Evolutionary conservation across 1,284 basidiomycete genomes (phyloP), one percentile per base, ranked within the genome.

Genomic region (Malassezia furfur): DNA sequence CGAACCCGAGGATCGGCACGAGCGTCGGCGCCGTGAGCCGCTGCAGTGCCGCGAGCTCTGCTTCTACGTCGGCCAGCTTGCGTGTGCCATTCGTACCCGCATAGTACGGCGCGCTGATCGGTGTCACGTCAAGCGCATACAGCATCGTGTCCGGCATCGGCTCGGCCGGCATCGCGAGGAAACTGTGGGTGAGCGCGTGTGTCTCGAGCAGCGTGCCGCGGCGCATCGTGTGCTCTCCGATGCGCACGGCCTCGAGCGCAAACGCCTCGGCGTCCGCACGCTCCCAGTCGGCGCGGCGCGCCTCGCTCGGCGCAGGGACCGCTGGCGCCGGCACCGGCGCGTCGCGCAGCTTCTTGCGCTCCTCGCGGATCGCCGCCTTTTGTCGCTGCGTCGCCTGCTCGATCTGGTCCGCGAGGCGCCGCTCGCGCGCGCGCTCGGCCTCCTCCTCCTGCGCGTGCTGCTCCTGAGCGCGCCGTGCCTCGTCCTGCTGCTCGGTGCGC

Each of bases 31-130:
- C 58, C 19, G 57, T 50, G 15, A 74, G 47, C 19, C 58, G 55
- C 45, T 61, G 47, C 25, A 74, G 52, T 48, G 59, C 59, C 17
- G 62, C 62, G 11, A 75, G 57, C 39, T 72, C 70, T 17, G 48
- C 54, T 43, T 72, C 72, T 17, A 74, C 59, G 40, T 74, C 72
- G 39, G 70, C 66, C 4, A 75, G 48, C 49, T 71, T 72, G 21
- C 65, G 57, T 43, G 64, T 63, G 3, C 71, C 72, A 19, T 56
- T 54, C 25, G 51, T 60, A 19, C 58, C 60, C 19, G 57, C 59
- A 46, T 70, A 74, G 46, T 72, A 63, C 5, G 54, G 48, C 25
- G 67, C 63, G 0, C 59, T 61, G 44, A 74, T 68, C 35, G 59
- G 54, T 35, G 59, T 68, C 45, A 62, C 50, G 34, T 74, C 66